Conservation (phyloP, 2,329 filamentous ascomycete genomes). For the Aspergillus chevalieri region DNA sequence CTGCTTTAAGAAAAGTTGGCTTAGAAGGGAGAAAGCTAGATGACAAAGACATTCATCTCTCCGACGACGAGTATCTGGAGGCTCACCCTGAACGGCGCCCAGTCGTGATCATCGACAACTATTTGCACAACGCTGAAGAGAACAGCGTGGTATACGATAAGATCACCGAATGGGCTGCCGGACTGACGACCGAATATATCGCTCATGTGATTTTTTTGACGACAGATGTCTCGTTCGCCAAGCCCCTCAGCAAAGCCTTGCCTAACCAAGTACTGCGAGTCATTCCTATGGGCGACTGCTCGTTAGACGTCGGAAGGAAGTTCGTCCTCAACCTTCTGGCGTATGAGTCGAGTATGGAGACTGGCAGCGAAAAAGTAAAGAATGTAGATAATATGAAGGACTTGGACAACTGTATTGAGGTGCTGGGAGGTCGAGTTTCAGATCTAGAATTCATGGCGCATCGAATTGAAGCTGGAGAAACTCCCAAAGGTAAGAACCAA, state of each 20-base stretch:
- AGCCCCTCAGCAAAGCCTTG: conserved; percentile 76
- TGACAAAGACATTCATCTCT: conserved; percentile 65
- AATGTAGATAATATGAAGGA: conserved; percentile 53
- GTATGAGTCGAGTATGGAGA: conserved; percentile 30
- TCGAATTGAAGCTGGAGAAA: conserved; percentile 79
- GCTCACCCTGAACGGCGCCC: conserved; percentile 77
- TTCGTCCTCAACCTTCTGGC: conserved; percentile 82
- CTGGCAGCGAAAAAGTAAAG: conserved; percentile 31
- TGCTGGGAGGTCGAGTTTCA: conserved; percentile 84
- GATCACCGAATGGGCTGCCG: conserved; percentile 82
- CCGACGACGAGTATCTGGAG: conserved; percentile 82
- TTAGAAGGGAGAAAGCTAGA: conserved; percentile 63
- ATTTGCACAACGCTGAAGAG: conserved; percentile 70
- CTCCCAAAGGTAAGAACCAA: conserved; percentile 51
- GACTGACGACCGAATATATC: conserved; percentile 76
- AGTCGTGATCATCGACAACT: conserved; percentile 87
- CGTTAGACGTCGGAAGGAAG: conserved; percentile 76
- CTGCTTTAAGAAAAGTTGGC: conserved; percentile 71
- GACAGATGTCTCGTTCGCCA: conserved; percentile 80
- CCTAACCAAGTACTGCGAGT: conserved; percentile 88
- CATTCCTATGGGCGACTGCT: conserved; percentile 78
- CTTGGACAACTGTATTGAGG: conserved; percentile 73
- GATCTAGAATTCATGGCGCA: conserved; percentile 93
- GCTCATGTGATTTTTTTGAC: conserved; percentile 95
- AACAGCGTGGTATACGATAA: conserved; percentile 64